A percentile compares a stretch with the other conserved stretches of the same genome.
Evolutionary conservation across 805 yeast species (phyloP).

Genomic region (Candida boleticola): DNA sequence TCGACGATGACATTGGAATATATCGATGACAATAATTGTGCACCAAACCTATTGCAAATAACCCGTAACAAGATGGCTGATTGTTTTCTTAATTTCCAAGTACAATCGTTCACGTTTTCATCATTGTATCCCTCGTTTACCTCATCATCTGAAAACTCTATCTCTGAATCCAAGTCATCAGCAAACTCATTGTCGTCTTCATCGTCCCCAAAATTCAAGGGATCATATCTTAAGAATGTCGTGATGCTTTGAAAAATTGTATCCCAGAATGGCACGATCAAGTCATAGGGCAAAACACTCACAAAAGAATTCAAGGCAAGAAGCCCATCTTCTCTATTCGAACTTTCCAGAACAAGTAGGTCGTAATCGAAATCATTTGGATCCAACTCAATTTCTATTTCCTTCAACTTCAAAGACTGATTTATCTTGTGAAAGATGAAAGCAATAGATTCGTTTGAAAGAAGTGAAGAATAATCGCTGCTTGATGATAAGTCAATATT

Average conservation of each 20-base stretch:
- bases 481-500: neutral
- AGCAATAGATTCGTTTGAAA: conserved; percentile 3
- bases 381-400: conserved; percentile 14
- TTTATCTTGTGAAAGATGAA: conserved; percentile 18
- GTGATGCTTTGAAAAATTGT: conserved; percentile 17
- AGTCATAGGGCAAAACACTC: conserved; percentile 12
- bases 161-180: conserved; percentile 34
- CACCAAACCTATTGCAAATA: conserved; percentile 10
- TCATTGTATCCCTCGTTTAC: conserved; percentile 30
- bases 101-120: conserved; percentile 44
- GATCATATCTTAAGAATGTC: conserved; percentile 30
- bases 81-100: conserved; percentile 63
- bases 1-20: conserved; percentile 15
- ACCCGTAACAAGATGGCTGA: conserved; percentile 38
- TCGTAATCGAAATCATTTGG: conserved; percentile 44
- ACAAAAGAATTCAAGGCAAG: conserved; percentile 37
- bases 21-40: conserved; percentile 1
- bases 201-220: conserved; percentile 17
- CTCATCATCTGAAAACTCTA: conserved; percentile 34
- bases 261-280: conserved; percentile 10
- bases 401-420: conserved; percentile 20
- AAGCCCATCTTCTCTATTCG: conserved; percentile 51
- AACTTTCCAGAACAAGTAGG: conserved; percentile 40
- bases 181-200: conserved; percentile 32
- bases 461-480: neutral